Conservation (phyloP, 2,329 filamentous ascomycete species). For the Fusarium haematococcum region DNA sequence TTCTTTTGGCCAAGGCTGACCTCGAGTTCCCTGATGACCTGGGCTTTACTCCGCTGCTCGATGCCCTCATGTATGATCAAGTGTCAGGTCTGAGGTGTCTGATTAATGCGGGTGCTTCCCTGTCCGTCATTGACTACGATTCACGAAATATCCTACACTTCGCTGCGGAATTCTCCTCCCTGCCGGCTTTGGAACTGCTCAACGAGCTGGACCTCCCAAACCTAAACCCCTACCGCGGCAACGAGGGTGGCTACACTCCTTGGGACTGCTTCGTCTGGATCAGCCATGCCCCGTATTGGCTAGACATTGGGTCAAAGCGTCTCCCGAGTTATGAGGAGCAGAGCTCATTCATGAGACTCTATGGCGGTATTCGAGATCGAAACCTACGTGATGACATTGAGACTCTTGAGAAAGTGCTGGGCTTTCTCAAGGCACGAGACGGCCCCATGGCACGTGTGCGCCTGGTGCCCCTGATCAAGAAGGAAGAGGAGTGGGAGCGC, state of each 20-base stretch:
- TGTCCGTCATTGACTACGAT: rapidly evolving
- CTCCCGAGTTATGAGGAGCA: not conserved
- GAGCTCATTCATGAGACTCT: constrained; percentile 13
- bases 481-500: constrained; percentile 6
- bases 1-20: not conserved
- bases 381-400: constrained; percentile 14
- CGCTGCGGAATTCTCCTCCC: rapidly evolving
- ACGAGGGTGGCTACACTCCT: not conserved
- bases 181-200: not conserved
- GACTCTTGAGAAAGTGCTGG: not conserved
- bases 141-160: not conserved
- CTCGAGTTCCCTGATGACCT: not conserved
- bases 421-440: not conserved
- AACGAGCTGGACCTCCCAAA: not conserved
- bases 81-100: not conserved
- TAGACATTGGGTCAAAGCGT: rapidly evolving
- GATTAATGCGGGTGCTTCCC: not conserved
- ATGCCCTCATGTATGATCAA: rapidly evolving
- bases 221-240: not conserved
- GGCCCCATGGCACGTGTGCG: not conserved
- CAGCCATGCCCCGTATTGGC: not conserved
- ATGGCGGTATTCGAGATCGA: constrained; percentile 11
- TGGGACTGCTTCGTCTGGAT: not conserved
- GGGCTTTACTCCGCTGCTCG: rapidly evolving
- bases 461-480: not conserved